These are phyloP conservation scores for Acorus calamus DNA, from an alignment of 106 monocot genomes.

Conservation along the genomic window DNA sequence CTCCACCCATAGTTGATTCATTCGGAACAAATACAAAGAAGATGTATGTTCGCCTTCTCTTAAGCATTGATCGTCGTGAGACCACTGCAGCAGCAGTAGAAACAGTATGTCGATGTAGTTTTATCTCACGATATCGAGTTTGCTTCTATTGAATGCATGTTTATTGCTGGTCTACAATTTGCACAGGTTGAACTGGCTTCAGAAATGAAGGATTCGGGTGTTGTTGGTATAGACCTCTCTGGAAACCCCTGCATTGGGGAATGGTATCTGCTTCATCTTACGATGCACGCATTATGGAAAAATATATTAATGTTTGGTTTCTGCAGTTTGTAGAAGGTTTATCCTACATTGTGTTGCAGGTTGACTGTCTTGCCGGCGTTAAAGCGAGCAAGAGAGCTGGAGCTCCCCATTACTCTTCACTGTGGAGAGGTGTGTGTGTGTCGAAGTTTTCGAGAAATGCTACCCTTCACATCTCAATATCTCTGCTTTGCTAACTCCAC, in stretches of 20 bases:
- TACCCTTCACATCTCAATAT: too few relatives aligned
- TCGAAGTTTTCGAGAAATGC: too few relatives aligned
- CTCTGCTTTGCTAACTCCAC: too few relatives aligned
- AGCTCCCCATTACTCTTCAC: slow-evolving; percentile 76
- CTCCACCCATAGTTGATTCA: slow-evolving; percentile 9
- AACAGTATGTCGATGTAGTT: slow-evolving; percentile 46
- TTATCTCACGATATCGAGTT: not conserved
- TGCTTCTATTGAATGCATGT: not conserved
- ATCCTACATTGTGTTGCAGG: slow-evolving; percentile 26
- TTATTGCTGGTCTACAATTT: not conserved
- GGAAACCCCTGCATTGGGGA: slow-evolving; percentile 89
- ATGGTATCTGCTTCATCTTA: slow-evolving; percentile 36
- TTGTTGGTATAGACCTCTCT: slow-evolving; percentile 92
- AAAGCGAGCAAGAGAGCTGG: slow-evolving; percentile 63
- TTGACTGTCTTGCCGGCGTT: slow-evolving; percentile 78
- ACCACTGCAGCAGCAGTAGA: slow-evolving; percentile 76
- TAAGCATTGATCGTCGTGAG: slow-evolving; percentile 92
- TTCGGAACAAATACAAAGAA: slow-evolving; percentile 40
- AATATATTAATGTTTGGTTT: not conserved
- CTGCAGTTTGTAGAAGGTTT: not conserved
- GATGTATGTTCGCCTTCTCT: slow-evolving; percentile 65
- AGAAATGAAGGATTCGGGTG: slow-evolving; percentile 67
- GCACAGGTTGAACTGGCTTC: slow-evolving; percentile 72
- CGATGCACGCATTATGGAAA: not conserved
- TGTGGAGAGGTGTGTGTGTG: slow-evolving; percentile 60